Conservation (phyloP, 768 basidiomycete genomes). For the Cantharellus anzutake region DNA sequence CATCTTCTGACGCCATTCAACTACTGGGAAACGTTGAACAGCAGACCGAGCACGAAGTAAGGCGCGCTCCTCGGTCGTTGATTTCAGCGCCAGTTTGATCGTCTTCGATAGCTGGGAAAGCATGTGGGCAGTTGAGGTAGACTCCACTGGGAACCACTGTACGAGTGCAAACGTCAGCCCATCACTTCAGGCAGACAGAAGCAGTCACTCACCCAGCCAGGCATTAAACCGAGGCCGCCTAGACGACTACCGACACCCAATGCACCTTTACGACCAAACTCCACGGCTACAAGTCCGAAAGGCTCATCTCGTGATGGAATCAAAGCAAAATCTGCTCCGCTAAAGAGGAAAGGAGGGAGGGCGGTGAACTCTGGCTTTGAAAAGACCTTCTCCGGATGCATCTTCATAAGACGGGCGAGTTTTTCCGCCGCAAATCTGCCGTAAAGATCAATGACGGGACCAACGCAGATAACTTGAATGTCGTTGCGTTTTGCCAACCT, state of each 20-base stretch:
- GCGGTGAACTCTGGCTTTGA: slow-evolving; percentile 97
- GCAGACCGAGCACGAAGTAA: slow-evolving; percentile 86
- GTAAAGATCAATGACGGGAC: slow-evolving; percentile 89
- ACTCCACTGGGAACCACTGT: slow-evolving; percentile 96
- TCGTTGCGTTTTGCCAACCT: slow-evolving; percentile 72
- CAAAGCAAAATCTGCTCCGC: slow-evolving; percentile 86
- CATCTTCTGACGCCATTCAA: slow-evolving; percentile 91
- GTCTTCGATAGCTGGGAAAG: slow-evolving; percentile 87
- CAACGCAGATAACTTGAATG: slow-evolving; percentile 76
- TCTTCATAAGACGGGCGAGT: slow-evolving; percentile 78
- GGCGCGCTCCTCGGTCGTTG: slow-evolving; percentile 76
- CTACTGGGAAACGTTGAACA: slow-evolving; percentile 90
- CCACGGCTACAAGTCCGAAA: slow-evolving; percentile 88
- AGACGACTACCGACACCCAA: slow-evolving; percentile 87
- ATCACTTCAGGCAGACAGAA: neutral
- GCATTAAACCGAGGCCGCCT: slow-evolving; percentile 91
- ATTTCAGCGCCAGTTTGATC: slow-evolving; percentile 84
- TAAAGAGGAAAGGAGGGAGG: slow-evolving; percentile 81
- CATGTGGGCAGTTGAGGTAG: slow-evolving; percentile 83
- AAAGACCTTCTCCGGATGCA: slow-evolving; percentile 83
- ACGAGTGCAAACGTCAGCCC: neutral
- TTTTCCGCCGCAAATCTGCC: slow-evolving; percentile 94
- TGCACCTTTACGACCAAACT: slow-evolving; percentile 92
- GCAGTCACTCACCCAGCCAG: slow-evolving; percentile 65
- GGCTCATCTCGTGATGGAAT: slow-evolving; percentile 95